Evolutionary conservation across 2,329 filamentous ascomycete genomes (phyloP).

Genomic region (Phoma sp.): DNA sequence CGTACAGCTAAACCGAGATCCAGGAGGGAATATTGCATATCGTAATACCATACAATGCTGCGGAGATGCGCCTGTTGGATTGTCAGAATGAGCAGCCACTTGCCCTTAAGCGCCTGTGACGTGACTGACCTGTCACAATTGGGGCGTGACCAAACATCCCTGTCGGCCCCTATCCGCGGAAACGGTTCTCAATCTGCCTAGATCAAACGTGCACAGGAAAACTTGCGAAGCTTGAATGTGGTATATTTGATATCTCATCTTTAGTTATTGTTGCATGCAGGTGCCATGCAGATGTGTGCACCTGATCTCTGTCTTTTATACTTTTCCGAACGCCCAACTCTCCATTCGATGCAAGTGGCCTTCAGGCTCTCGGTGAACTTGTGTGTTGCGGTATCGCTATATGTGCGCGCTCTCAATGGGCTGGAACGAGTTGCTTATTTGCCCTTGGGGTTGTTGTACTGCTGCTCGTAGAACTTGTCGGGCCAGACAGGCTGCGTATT

Average conservation of each 20-base stretch:
- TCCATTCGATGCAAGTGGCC: slow-evolving; percentile 5
- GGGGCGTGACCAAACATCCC: background rate
- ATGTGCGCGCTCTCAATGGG: background rate
- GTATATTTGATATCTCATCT: slow-evolving; percentile 15
- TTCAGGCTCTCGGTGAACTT: background rate
- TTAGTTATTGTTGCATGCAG: background rate
- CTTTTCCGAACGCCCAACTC: slow-evolving; percentile 9
- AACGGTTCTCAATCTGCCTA: background rate
- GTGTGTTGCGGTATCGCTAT: background rate
- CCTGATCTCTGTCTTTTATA: slow-evolving; percentile 1
- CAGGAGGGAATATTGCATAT: background rate
- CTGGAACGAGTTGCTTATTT: slow-evolving; percentile 28
- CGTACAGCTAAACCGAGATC: background rate
- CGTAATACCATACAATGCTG: background rate
- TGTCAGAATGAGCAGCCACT: background rate
- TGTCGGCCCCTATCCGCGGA: no score
- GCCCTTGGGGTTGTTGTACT: slow-evolving; percentile 41
- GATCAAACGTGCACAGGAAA: background rate
- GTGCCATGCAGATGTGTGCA: slow-evolving; percentile 8
- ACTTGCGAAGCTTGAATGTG: background rate
- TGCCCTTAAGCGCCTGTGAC: background rate
- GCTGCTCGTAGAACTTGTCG: slow-evolving; percentile 41
- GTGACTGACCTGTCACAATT: slow-evolving; percentile 1
- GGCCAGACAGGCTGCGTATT: slow-evolving; percentile 32
- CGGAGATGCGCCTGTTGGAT: background rate